Base-by-base conservation (phyloP, 129 eudicot genomes). In the Sambucus nigra region DNA sequence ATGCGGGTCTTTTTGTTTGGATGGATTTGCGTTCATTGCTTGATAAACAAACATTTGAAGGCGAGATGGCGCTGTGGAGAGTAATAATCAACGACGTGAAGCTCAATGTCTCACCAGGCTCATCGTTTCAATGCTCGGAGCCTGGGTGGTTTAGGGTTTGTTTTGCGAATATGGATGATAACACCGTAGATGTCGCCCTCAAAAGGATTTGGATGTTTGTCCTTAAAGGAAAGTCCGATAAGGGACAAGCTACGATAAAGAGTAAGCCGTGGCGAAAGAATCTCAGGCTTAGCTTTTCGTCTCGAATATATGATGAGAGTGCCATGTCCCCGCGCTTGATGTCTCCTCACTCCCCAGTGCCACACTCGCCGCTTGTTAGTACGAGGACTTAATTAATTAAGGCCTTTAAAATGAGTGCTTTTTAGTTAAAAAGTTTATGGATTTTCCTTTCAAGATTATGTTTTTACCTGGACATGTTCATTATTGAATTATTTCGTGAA, bases 111-210 rank as follows among this genome's bases (percentile, higher is more conserved):
- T 88, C 97, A 4, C 97, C 97, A 0, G 97, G 97, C 3, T 72
- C 80, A 2, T 88, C 97, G 0, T 88, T 84, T 59, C 82, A 80
- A 3, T 88, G 97, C 47, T 28, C 7, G 0, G 97, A 88, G 51
- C 79, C 97, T 0, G 97, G 97, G n/a, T 88, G 97, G 97, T 88
- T 88, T 54, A 71, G 97, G 71, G 94, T 80, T 60, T 88, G 97
- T 53, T 80, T 88, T 10, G 97, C 97, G 0, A 88, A 88, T 21
- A 84, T 84, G 92, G 94, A 84, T 24, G 84, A 75, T 25, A 66
- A 55, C 56, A 84, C 92, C 0, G 57, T 84, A 35, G 75, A 78
- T 17, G 64, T 77, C 8, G 82, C 97, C 0, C 75, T 88, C 1
- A 17, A 53, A 3, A 73, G 97, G 63, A 84, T 88, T 7, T 61